These are phyloP conservation scores for Plasmodium billcollinsi DNA, from an alignment of 169 alveolate genomes.

Conservation along the genomic window DNA sequence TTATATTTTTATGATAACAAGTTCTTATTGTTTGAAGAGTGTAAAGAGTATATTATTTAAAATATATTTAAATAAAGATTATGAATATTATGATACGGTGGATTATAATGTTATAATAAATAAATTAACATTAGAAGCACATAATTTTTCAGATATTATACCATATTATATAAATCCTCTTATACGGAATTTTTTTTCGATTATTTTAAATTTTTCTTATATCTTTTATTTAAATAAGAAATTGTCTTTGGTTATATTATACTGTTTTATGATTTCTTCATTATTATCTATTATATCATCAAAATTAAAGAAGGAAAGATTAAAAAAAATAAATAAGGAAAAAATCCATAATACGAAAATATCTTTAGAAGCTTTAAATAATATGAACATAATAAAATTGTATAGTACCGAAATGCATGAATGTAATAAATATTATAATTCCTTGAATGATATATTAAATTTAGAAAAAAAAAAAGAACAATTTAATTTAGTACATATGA, in stretches of 20 bases:
- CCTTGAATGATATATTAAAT: conserved; percentile 20
- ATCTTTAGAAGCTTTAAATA: conserved; percentile 36
- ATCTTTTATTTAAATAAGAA: conserved; percentile 40
- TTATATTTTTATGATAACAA: conserved; percentile 38
- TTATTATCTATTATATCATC: conserved; percentile 34
- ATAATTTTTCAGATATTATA: conserved; percentile 52
- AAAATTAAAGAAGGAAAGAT: conserved; percentile 26
- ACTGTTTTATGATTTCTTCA: conserved; percentile 41
- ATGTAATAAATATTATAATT: conserved; percentile 13
- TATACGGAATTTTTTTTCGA: conserved; percentile 43
- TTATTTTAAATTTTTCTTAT: conserved; percentile 34
- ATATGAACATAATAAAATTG: conserved; percentile 33
- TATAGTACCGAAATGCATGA: conserved; percentile 47
- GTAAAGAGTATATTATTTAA: conserved; percentile 27
- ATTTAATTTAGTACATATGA: conserved; percentile 53
- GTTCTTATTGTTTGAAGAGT: conserved; percentile 17
- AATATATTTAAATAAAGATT: conserved; percentile 36
- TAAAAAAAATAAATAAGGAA: conserved; percentile 26
- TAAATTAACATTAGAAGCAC: conserved; percentile 38
- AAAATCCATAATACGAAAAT: conserved; percentile 1
- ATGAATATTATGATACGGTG: conserved; percentile 38
- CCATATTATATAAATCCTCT: conserved; percentile 61
- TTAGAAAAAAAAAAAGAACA: conserved; percentile 43
- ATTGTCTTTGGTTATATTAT: conserved; percentile 8
- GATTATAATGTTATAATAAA: conserved; percentile 33